Evolutionary conservation across 768 basidiomycete genomes (phyloP).

Genomic region (Suillus bovinus): DNA sequence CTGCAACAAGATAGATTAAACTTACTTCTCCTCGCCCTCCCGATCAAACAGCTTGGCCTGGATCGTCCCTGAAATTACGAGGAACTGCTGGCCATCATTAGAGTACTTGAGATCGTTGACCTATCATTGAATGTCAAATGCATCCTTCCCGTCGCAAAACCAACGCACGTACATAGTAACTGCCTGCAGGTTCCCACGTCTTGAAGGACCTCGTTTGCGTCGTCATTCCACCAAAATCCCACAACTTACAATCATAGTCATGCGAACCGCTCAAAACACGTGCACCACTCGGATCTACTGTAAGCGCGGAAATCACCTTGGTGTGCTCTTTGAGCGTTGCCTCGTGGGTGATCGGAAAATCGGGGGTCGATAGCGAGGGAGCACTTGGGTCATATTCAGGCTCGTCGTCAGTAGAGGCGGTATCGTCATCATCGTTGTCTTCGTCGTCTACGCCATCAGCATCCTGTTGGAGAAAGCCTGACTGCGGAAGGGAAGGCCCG

Average conservation of each 20-base stretch:
- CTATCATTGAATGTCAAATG: conserved; percentile 38
- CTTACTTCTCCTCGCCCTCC: conserved; percentile 92
- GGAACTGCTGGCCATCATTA: conserved; percentile 79
- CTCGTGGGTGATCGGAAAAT: conserved; percentile 90
- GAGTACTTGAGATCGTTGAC: conserved; percentile 91
- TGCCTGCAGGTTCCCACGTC: conserved; percentile 92
- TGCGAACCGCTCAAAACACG: conserved; percentile 89
- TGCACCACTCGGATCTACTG: conserved; percentile 93
- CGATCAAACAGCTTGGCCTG: conserved; percentile 89
- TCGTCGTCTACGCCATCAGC: conserved; percentile 28
- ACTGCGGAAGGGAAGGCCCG: conserved; percentile 8
- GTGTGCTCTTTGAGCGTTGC: conserved; percentile 91
- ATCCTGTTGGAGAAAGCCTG: conserved; percentile 13
- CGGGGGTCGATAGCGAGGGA: conserved; percentile 42
- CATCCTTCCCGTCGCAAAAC: not conserved
- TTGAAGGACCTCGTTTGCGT: conserved; percentile 89
- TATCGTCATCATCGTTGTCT: conserved; percentile 22
- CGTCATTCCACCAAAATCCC: conserved; percentile 99
- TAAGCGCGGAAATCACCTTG: conserved; percentile 91
- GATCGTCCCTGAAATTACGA: conserved; percentile 85
- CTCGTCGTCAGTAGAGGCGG: conserved; percentile 33
- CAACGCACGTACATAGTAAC: conserved; percentile 69
- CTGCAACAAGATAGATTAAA: conserved; percentile 24
- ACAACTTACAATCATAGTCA: conserved; percentile 97
- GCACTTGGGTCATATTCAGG: conserved; percentile 57